A percentile compares a stretch with the other conserved stretches of the same genome.
phyloP scores from a whole-genome alignment of 192 early-diverging fungal species.

The Blastocladiella britannica region DNA sequence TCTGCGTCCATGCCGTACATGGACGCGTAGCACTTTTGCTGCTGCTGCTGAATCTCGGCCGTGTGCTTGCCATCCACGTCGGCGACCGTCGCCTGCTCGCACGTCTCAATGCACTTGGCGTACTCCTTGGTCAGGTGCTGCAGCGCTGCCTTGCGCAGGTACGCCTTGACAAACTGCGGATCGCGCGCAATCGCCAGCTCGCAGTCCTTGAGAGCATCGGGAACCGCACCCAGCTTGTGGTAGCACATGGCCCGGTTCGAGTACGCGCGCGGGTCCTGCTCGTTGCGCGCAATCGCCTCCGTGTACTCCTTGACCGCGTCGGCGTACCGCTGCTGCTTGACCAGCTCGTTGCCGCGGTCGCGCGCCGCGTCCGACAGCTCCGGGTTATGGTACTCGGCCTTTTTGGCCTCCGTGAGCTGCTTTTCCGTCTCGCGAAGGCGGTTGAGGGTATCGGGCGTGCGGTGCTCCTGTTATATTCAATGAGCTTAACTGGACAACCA shows the following conservation, averaged over 20 bases:
- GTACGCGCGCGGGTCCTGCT: slow-evolving; percentile 66
- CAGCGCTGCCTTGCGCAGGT: slow-evolving; percentile 85
- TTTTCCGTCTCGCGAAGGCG: slow-evolving; percentile 78
- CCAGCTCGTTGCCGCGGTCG: slow-evolving; percentile 77
- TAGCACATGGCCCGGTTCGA: slow-evolving; percentile 94
- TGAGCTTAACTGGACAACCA: too few species aligned
- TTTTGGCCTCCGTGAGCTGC: slow-evolving; percentile 49
- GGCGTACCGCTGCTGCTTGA: slow-evolving; percentile 70
- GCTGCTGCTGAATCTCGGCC: slow-evolving; percentile 64
- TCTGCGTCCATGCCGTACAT: slow-evolving; percentile 38
- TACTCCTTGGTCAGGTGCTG: slow-evolving; percentile 77
- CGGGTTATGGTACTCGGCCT: slow-evolving; percentile 69
- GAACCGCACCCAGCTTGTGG: slow-evolving; percentile 77
- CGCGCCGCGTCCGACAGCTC: slow-evolving; percentile 71
- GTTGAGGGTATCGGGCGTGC: slow-evolving; percentile 71
- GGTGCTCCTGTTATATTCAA: too few species aligned
- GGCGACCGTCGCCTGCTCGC: slow-evolving; percentile 48
- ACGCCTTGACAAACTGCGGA: slow-evolving; percentile 75
- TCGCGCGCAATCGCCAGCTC: slow-evolving; percentile 71
- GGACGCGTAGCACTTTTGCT: slow-evolving; percentile 57
- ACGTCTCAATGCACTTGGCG: slow-evolving; percentile 57
- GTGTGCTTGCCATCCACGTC: slow-evolving; percentile 68
- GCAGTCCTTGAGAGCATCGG: slow-evolving; percentile 89
- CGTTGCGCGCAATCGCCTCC: slow-evolving; percentile 93
- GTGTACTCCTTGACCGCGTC: slow-evolving; percentile 81